These are phyloP conservation scores for Aurantiochytrium sp. DNA, from an alignment of 108 stramenopile genomes.

Conservation along the genomic window DNA sequence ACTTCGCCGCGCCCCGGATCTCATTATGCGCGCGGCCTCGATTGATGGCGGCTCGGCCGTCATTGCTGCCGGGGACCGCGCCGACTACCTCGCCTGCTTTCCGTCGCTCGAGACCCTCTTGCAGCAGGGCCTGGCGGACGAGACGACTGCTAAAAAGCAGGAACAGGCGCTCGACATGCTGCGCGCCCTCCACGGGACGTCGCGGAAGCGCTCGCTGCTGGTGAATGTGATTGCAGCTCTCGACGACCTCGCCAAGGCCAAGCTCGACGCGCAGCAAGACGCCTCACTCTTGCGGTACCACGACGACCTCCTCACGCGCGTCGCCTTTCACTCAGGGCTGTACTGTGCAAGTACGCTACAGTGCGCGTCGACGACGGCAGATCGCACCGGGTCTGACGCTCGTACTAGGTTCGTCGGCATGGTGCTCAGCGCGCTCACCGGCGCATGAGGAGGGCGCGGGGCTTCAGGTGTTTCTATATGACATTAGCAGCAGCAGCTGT, in stretches of 20 bases:
- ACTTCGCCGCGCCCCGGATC: background rate
- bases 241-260: background rate
- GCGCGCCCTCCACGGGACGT: background rate
- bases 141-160: background rate
- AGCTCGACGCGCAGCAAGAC: background rate
- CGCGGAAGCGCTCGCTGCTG: background rate
- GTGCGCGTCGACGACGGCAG: background rate
- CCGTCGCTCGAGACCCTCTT: background rate
- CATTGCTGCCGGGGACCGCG: background rate
- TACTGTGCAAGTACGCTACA: slow-evolving; percentile 1
- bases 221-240: background rate
- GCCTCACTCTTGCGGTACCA: background rate
- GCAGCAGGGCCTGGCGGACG: background rate
- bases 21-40: background rate
- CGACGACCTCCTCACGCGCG: background rate
- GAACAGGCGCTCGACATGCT: background rate
- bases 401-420: background rate
- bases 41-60: background rate
- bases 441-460: background rate
- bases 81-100: background rate
- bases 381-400: background rate
- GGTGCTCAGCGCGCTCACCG: background rate
- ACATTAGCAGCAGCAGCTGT: too few species aligned
- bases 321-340: background rate
- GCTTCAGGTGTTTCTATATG: too few species aligned